Base-by-base conservation (phyloP, 2,329 filamentous ascomycete species). In the Fragosphaeria purpurea region DNA sequence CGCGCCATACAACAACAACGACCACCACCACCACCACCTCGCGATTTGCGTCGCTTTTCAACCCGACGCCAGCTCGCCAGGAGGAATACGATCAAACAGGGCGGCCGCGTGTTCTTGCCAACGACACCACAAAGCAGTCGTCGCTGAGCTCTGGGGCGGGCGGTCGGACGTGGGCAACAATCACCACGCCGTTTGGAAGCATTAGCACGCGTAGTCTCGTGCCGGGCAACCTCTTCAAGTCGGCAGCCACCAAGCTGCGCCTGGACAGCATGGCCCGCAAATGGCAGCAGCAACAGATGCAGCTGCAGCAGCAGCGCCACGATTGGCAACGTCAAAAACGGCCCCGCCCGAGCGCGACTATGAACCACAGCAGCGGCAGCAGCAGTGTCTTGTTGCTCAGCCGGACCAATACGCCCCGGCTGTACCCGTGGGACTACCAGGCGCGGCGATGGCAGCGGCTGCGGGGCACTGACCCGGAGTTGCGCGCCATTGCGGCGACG, bases 381-480 rank as follows among this genome's bases (percentile, higher is more conserved):
- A 12, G 12, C n/a, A 12, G 46, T 22, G 22, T 22, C 22, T 22
- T 22, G 22, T 22, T 43, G 7, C 37, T 32, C 39, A 46, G 32
- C 49, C 41, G n/a, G 9, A 47, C 22, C 44, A 43, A 30, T 33
- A 47, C 50, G 30, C 56, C 56, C 2, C 55, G 51, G 1, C 51
- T 58, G 6, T 58, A 57, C 33, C 57, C 59, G 4, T 60, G 60
- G 60, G 59, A 61, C 48, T 55, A 58, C 50, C 50, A 51, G 6
- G 47, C 44, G 33, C 53, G 37, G 3, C 50, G 46, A 31, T 50
- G 49, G 30, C 54, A 52, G 11, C 50, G 46, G 31, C 35, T 46
- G n/a, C 46, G 43, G 1, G 47, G 44, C 1, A 54, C 52, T 0
- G 58, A 60, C 42, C 53, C 56, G 0, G 54, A 55, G 35, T 52